Conservation (phyloP, 2,329 filamentous ascomycete species). For the Neofusicoccum umdonicola region DNA sequence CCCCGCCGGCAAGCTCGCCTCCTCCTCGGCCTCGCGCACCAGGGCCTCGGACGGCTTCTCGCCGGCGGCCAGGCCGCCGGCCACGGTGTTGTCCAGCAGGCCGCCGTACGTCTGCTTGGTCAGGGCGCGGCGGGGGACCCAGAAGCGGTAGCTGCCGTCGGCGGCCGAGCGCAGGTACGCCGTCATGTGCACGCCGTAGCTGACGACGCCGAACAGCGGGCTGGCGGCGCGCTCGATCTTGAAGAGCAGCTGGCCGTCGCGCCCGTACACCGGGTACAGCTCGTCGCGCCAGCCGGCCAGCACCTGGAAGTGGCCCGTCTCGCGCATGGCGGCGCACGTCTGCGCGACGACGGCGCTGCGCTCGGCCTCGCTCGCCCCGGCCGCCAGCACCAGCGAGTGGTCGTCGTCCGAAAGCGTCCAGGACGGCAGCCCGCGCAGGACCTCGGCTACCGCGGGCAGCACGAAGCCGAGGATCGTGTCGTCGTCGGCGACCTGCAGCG, state of each 20-base stretch:
- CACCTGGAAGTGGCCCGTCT: constrained; percentile 69
- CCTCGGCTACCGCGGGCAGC: constrained; percentile 59
- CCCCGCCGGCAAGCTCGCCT: constrained; percentile 73
- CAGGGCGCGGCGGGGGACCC: constrained; percentile 75
- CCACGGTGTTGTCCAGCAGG: constrained; percentile 95
- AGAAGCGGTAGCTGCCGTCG: constrained; percentile 66
- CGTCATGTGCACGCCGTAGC: constrained; percentile 43
- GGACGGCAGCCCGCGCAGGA: constrained; percentile 55
- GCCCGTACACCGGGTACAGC: constrained; percentile 42
- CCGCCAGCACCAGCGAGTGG: constrained; percentile 55
- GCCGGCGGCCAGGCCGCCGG: constrained; percentile 76
- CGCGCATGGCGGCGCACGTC: constrained; percentile 66
- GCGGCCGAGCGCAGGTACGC: constrained; percentile 36
- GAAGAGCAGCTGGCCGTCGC: constrained; percentile 39
- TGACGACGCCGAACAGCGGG: constrained; percentile 45
- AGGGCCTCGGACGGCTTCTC: constrained; percentile 79
- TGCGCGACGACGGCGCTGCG: constrained; percentile 58
- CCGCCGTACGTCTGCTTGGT: constrained; percentile 83
- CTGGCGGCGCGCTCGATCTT: constrained; percentile 43
- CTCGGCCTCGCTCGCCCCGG: constrained; percentile 56
- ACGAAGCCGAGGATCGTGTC: constrained; percentile 61
- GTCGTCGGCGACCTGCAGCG: constrained; percentile 64
- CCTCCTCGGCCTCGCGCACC: constrained; percentile 82
- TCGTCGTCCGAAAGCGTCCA: constrained; percentile 60
- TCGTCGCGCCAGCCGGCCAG: constrained; percentile 52